Conservation (phyloP, 306 rosid genomes). For the Vicia sativa region DNA sequence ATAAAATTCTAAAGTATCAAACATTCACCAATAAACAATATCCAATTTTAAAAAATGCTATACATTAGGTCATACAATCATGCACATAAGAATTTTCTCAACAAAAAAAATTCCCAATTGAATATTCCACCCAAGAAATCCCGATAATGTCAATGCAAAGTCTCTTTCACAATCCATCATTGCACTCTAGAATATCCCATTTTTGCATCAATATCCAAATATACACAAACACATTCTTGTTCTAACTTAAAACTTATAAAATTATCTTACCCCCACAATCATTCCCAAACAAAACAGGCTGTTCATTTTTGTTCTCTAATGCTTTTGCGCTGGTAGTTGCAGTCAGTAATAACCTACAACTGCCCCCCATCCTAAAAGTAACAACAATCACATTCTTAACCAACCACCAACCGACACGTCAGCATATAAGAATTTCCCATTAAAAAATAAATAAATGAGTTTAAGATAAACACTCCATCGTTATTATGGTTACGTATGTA, state of each 20-base stretch:
- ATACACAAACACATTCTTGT: background rate
- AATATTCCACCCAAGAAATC: background rate
- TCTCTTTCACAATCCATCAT: constrained; percentile 11
- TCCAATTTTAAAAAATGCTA: no score
- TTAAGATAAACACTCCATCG: no score
- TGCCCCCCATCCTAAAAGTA: background rate
- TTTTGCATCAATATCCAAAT: background rate
- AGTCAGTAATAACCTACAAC: constrained; percentile 35
- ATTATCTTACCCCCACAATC: background rate
- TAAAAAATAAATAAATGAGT: no score
- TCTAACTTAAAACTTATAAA: background rate
- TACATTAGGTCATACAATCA: background rate
- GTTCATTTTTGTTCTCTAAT: constrained; percentile 33
- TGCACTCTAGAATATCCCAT: background rate
- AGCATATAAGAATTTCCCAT: background rate
- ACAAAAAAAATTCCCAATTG: background rate
- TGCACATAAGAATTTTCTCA: background rate
- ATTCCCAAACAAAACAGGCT: constrained; percentile 11
- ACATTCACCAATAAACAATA: no score
- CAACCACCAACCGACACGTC: constrained; percentile 38
- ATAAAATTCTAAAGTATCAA: no score
- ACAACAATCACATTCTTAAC: constrained; percentile 36
- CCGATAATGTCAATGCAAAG: constrained; percentile 19
- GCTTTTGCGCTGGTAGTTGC: constrained; percentile 22
- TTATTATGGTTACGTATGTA: no score